Percentiles rank a stretch among this genome's conserved stretches.
Evolutionary conservation across 164 flowering plant species (phyloP).

Genomic region (Santalum album): DNA sequence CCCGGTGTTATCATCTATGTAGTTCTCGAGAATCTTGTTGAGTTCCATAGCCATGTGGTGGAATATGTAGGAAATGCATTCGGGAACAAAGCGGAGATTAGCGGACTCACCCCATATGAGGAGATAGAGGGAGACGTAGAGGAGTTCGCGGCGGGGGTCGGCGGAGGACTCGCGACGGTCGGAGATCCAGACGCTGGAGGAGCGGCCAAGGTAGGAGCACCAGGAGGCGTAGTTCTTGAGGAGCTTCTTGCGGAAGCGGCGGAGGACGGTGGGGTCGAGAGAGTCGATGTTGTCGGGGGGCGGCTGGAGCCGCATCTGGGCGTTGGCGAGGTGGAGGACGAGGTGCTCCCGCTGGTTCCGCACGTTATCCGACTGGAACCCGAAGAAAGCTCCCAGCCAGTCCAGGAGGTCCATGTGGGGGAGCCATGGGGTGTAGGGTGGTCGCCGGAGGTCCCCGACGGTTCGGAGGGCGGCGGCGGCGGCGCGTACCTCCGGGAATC

Average conservation of each 20-base stretch:
- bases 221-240: conserved; percentile 43
- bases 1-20: conserved; percentile 55
- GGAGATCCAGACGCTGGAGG: conserved; percentile 51
- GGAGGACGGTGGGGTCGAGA: conserved; percentile 43
- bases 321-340: conserved; percentile 61
- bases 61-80: conserved; percentile 47
- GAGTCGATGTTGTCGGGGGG: conserved; percentile 54
- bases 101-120: conserved; percentile 66
- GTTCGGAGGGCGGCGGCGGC: conserved; percentile 48
- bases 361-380: conserved; percentile 54
- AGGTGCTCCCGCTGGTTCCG: conserved; percentile 60
- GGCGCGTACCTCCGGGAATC: conserved; percentile 65
- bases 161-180: conserved; percentile 20
- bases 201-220: conserved; percentile 47
- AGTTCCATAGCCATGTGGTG: conserved; percentile 60
- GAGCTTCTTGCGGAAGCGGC: conserved; percentile 38
- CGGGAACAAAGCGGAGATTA: conserved; percentile 50
- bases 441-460: conserved; percentile 48
- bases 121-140: conserved; percentile 40
- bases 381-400: conserved; percentile 60
- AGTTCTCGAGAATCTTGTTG: conserved; percentile 44
- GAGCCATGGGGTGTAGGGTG: conserved; percentile 35
- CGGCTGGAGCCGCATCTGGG: conserved; percentile 67
- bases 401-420: conserved; percentile 50
- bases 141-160: conserved; percentile 41